These are phyloP conservation scores for Monosporascus sp. DNA, from an alignment of 2,329 filamentous ascomycete species.

Conservation along the genomic window DNA sequence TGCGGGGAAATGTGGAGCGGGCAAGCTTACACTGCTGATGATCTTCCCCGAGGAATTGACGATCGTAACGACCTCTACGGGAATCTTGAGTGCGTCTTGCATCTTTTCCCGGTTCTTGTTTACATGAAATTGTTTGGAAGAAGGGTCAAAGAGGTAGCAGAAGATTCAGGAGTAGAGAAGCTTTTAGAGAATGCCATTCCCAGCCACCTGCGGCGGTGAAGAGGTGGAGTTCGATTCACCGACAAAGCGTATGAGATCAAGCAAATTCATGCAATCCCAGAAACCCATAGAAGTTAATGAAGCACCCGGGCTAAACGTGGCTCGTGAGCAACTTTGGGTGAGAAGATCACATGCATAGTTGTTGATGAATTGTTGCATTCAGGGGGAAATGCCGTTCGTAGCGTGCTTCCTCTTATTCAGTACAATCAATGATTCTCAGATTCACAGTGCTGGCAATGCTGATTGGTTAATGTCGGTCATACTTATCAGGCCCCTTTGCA, in stretches of 20 bases:
- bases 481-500: background rate
- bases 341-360: too few species aligned
- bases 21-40: slow-evolving; percentile 26
- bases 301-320: too few species aligned
- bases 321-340: too few species aligned
- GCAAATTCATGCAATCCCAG: too few species aligned
- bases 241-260: background rate
- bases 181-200: background rate
- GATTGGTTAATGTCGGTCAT: background rate
- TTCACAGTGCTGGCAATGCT: background rate
- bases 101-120: background rate
- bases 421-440: background rate
- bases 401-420: background rate
- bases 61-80: slow-evolving; percentile 25
- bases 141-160: background rate
- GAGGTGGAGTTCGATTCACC: background rate
- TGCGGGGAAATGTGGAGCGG: background rate
- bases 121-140: background rate
- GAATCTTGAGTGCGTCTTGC: slow-evolving; percentile 14
- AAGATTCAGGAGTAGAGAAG: background rate
- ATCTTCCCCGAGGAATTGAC: slow-evolving; percentile 28
- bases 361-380: background rate
- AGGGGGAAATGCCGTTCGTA: background rate
- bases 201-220: background rate
- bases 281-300: too few species aligned